Percentiles rank a stretch among this genome's conserved stretches.
Evolutionary conservation across 2,329 filamentous ascomycete species (phyloP).

Genomic region (Didymella exigua): DNA sequence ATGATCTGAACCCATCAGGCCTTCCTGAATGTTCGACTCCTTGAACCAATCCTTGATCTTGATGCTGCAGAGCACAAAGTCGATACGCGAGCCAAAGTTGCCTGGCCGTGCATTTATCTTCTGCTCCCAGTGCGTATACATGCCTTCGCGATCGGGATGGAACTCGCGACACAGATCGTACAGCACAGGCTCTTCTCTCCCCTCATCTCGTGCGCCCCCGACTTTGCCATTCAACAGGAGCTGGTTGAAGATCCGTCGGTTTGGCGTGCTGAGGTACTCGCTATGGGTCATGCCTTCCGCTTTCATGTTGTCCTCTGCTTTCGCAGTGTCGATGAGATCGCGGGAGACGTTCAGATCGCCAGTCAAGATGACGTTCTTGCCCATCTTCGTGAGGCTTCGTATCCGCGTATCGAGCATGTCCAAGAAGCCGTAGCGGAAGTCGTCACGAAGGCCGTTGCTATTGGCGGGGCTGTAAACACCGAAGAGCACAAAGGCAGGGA

Average conservation of each 20-base stretch:
- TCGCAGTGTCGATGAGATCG: slow-evolving; percentile 75
- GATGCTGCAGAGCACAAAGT: slow-evolving; percentile 86
- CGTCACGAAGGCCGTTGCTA: slow-evolving; percentile 80
- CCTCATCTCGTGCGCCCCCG: slow-evolving; percentile 68
- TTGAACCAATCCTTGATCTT: slow-evolving; percentile 80
- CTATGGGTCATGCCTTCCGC: slow-evolving; percentile 72
- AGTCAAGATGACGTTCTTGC: slow-evolving; percentile 83
- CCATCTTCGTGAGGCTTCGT: slow-evolving; percentile 78
- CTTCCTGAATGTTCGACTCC: slow-evolving; percentile 87
- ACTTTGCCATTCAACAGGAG: slow-evolving; percentile 77
- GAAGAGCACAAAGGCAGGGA: slow-evolving; percentile 90
- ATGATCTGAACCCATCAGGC: slow-evolving; percentile 92
- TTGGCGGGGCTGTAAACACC: slow-evolving; percentile 92
- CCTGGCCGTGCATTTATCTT: slow-evolving; percentile 94
- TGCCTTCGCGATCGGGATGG: slow-evolving; percentile 77
- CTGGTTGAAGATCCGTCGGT: slow-evolving; percentile 82
- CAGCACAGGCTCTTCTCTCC: slow-evolving; percentile 72
- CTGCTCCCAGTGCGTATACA: slow-evolving; percentile 98
- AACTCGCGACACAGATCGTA: slow-evolving; percentile 85
- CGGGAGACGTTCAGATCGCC: slow-evolving; percentile 86
- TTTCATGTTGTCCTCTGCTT: slow-evolving; percentile 70
- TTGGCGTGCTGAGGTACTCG: slow-evolving; percentile 74
- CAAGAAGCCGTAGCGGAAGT: slow-evolving; percentile 82
- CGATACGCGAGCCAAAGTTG: slow-evolving; percentile 90
- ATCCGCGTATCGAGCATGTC: slow-evolving; percentile 80